Evolutionary conservation across 257 asterid species (phyloP).

Genomic region (Ilex aquifolium): DNA sequence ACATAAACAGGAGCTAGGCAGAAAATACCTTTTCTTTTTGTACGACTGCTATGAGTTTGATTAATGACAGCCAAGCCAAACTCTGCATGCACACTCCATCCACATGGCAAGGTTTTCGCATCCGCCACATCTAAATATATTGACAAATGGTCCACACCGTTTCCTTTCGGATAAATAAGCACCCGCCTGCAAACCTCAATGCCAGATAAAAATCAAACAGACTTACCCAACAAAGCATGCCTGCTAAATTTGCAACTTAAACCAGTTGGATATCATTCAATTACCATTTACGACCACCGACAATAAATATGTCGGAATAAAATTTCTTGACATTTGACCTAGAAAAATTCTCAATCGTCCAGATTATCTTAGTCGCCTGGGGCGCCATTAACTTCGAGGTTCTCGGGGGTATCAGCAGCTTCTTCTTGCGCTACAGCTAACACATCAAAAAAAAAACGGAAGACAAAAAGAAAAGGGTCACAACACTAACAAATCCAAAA

Average conservation of each 20-base stretch:
- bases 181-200: conserved; percentile 12
- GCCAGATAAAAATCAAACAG: neutral
- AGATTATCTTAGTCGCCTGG: conserved; percentile 18
- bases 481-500: no score
- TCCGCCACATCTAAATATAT: conserved; percentile 24
- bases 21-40: conserved; percentile 9
- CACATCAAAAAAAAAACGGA: no score
- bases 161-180: conserved; percentile 18
- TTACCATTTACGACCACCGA: conserved; percentile 49
- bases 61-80: conserved; percentile 13
- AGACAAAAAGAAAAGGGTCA: no score
- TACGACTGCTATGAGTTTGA: conserved; percentile 8
- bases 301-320: conserved; percentile 39
- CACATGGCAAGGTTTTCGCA: conserved; percentile 14
- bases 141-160: conserved; percentile 16
- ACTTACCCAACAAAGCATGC: no score
- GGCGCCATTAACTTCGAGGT: neutral
- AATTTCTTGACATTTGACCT: conserved; percentile 34
- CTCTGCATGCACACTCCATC: conserved; percentile 18
- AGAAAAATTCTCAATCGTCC: conserved; percentile 49
- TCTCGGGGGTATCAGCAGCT: neutral
- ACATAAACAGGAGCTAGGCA: no score
- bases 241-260: no score
- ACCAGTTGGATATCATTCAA: neutral
- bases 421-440: neutral